Base-by-base conservation (phyloP, 2,329 filamentous ascomycete genomes). In the Elsinoe perseae region DNA sequence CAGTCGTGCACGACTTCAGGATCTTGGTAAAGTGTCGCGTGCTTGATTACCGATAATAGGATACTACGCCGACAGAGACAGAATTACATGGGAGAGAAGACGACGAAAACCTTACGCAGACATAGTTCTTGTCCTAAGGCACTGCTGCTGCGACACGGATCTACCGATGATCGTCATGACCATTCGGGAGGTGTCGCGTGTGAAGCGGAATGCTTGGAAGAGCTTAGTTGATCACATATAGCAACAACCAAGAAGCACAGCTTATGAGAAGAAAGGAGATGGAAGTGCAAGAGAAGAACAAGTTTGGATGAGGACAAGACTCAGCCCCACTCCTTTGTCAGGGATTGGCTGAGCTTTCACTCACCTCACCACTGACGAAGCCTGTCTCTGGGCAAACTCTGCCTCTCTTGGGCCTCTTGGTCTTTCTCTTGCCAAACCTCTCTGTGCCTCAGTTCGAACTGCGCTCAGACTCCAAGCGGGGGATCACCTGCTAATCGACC, bases 61-160 rank as follows among this genome's bases (percentile, higher is more conserved):
- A 52, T 52, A 30, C 36, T 20, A 25, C 14, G 28, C 36, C 28
- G 30, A 52, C 16, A 21, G 14, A 20, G 27, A 50, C 21, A 25
- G 40, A 18, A 50, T 50, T 32, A 14, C 18, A 34, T n/a, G 48
- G 30, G 30, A 36, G 20, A 34, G 48, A 12, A 52, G 48, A 52
- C 48, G 48, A 52, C 48, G 27, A 52, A 34, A 34, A 52, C 30
- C 48, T 52, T 52, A 52, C 48, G 48, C 48, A 52, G 48, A 48
- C 48, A 52, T 52, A 52, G 48, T 52, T 52, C 48, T 52, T 52
- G 48, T 52, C 48, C 48, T 52, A 52, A 52, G 48, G 48, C 28
- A 34, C 16, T 20, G 20, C 28, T 38, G 30, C 25, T 32, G 48
- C 20, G 28, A 32, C 25, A 18, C 16, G 28, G 48, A 32, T 38